Base-by-base conservation (phyloP, 345 rosid species). In the Gynandropsis gynandra region DNA sequence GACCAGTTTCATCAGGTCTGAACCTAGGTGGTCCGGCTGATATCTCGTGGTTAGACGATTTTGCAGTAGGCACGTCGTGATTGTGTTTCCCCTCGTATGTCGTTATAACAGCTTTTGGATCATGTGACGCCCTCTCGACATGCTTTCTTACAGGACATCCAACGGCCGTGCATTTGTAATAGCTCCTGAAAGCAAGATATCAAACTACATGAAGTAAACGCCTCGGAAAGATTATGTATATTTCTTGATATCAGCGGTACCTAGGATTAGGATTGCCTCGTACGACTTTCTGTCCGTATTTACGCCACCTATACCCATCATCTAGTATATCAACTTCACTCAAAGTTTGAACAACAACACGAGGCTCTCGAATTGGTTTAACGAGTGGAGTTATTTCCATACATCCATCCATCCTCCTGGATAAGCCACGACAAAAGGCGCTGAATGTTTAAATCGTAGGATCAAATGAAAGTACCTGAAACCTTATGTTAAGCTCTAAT, bases 261-360 rank as follows among this genome's bases (percentile, higher is more conserved):
- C 97, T 80, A 53, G 98, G 98, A 74, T 92, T 92, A 41, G 95
- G 94, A 75, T 92, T 92, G 65, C 90, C 96, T 55, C 97, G 73
- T 54, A 92, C 95, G 56, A 92, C 97, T 77, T 92, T 92, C 78
- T 92, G 98, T 44, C 98, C 98, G 59, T 92, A 92, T 71, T 92
- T 92, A 77, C 97, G 94, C 98, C 98, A 92, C 41, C 86, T 71
- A 54, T 92, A 92, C 32, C 98, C 98, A 71, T 92, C 98, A 73
- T 87, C 98, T 58, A 92, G 61, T 76, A 92, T 81, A 72, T 92
- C 98, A 62, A 92, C 94, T 68, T 92, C 98, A 61, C 98, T 92
- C 57, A 82, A 48, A 50, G 98, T 92, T 64, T 92, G 95, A 66
- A 87, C 95, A 61, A 92, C 95, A 47, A 92, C 94, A 1, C 95